Conservation (phyloP, 2,329 filamentous ascomycete species). For the Calonectria henricotiae region DNA sequence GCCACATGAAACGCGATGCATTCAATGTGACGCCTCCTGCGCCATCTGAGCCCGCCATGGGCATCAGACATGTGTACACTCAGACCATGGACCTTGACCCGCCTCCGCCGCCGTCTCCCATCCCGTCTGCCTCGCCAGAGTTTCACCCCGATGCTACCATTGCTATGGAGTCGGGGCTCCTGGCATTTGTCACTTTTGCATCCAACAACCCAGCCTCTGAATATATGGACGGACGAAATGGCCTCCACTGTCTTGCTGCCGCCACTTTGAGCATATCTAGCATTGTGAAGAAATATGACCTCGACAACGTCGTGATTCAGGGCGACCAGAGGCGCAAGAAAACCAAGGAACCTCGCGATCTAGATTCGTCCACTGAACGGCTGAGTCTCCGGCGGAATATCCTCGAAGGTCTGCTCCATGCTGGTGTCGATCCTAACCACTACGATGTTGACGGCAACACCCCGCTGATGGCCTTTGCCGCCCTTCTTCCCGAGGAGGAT, state of each 20-base stretch:
- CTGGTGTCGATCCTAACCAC: constrained; percentile 67
- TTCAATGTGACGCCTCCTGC: constrained; percentile 61
- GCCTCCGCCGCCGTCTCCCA: constrained; percentile 26
- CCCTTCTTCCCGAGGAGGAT: constrained; percentile 67
- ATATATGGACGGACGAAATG: constrained; percentile 67
- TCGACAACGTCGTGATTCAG: constrained; percentile 42
- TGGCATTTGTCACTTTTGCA: constrained; percentile 47
- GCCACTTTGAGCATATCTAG: constrained; percentile 64
- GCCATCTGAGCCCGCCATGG: constrained; percentile 23
- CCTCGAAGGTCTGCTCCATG: constrained; percentile 55
- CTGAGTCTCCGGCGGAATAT: constrained; percentile 53
- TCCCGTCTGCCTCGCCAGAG: constrained; percentile 18
- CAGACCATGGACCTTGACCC: constrained; percentile 51
- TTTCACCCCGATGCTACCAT: constrained; percentile 36
- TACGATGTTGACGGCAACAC: constrained; percentile 70
- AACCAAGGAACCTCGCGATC: constrained; percentile 41
- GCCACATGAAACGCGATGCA: constrained; percentile 65
- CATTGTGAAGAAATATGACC: constrained; percentile 56
- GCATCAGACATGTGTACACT: constrained; percentile 30
- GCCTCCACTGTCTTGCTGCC: constrained; percentile 72
- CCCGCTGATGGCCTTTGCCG: constrained; percentile 71
- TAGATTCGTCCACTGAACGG: constrained; percentile 56
- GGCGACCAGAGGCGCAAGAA: constrained; percentile 30
- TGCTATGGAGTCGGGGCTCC: constrained; percentile 43
- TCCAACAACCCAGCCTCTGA: constrained; percentile 45